Evolutionary conservation across 192 early-diverging fungal species (phyloP), one percentile per base, ranked within the genome.

Genomic region (Oehlia diaphana): DNA sequence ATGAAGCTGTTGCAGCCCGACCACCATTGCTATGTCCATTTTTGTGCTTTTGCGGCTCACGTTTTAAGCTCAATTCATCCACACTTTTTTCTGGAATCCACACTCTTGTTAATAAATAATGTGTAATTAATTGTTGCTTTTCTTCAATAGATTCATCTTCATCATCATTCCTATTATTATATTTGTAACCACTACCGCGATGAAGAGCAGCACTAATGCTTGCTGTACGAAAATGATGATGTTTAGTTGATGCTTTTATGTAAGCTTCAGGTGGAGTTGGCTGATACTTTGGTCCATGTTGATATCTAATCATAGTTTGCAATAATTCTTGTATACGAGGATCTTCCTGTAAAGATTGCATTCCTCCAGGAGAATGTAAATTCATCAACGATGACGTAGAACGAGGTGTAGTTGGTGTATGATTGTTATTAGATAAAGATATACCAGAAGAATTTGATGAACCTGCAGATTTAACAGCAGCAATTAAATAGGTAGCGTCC

Each of bases 11-110:
- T 47, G 28, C 42, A 19, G 26, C 12, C 68, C 42, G 37, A 31
- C 66, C 61, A 26, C 74, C 37, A 71, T 49, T 80, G 37, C 12
- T 5, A 31, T 23, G 65, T 33, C 61, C 50, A 35, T 26, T 79
- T 80, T 83, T 86, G 10, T 88, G 79, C 77, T 86, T 86, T 21
- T 87, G 76, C n/a, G 92, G 91, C 77, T 94, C 93, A 4, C 93
- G 83, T 31, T 84, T 73, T 33, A 84, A 77, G 66, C 91, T 92
- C 42, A 95, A 73, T 77, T 92, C 92, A 77, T 95, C 94, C 21
- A 95, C 88, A 77, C 91, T 92, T 63, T 91, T 91, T 82, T 95
- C 92, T 14, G 87, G 88, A 7, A 90, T 87, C 92, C 92, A 93
- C 0, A 87, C 83, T n/a, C 94, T 83, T 26, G 89, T 91, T 64